phyloP scores from a whole-genome alignment of 208 protist genomes.

The Leishmania aethiopica region DNA sequence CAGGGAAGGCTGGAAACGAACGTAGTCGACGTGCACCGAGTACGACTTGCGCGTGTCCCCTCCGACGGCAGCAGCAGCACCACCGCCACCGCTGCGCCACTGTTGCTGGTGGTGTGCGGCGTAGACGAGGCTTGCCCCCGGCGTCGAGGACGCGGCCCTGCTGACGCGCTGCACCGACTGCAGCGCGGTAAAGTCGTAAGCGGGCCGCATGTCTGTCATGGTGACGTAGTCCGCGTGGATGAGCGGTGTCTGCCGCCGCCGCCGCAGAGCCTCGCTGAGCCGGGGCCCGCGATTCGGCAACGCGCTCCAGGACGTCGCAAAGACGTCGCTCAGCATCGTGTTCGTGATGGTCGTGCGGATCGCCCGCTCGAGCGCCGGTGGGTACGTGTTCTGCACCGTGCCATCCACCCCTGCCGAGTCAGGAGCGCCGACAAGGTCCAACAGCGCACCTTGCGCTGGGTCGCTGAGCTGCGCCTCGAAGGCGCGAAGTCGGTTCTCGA shows the following conservation, averaged over 20 bases:
- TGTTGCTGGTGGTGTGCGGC: not conserved
- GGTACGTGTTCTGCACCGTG: conserved; percentile 30
- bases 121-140: not conserved
- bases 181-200: conserved; percentile 52
- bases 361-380: conserved; percentile 48
- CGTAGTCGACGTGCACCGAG: conserved; percentile 78
- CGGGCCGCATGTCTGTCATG: conserved; percentile 37
- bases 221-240: conserved; percentile 71
- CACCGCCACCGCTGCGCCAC: not conserved
- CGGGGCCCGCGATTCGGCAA: conserved; percentile 43
- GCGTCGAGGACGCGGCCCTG: not conserved
- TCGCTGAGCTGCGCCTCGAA: conserved; percentile 37
- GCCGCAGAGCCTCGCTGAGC: conserved; percentile 49
- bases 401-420: conserved; percentile 54
- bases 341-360: conserved; percentile 49
- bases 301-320: conserved; percentile 27
- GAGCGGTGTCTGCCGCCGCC: conserved; percentile 44
- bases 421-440: conserved; percentile 38
- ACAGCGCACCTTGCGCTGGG: conserved; percentile 5
- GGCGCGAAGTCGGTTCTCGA: conserved; percentile 32
- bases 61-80: not conserved
- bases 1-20: conserved; percentile 61
- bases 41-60: conserved; percentile 41
- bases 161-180: conserved; percentile 7
- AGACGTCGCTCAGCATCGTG: conserved; percentile 64